Evolutionary conservation across 2,329 filamentous ascomycete genomes (phyloP), one percentile per base, ranked within the genome.

Genomic region (Colletotrichum coccodes): DNA sequence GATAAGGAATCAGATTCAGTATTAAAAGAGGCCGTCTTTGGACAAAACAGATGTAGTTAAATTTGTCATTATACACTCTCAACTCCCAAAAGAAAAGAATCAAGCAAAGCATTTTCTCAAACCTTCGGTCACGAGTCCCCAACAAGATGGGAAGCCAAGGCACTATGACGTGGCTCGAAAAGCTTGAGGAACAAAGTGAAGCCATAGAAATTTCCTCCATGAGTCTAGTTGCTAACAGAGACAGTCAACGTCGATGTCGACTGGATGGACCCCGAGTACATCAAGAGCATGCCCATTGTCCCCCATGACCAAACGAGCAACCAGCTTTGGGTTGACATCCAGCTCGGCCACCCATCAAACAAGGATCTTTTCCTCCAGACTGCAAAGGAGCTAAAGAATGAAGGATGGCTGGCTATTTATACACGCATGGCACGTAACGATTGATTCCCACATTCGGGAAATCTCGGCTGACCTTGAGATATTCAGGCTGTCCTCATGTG

Each of bases 291-390:
- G 74, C 79, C 79, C 12, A 79, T 85, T 67, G 77, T 77, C 4
- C 81, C 82, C 30, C 80, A 85, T 65, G 84, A 86, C 70, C 82
- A 84, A 75, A 86, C 84, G 4, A 84, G 82, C 75, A 86, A 86
- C 72, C 84, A 86, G 72, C 77, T 83, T 5, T 83, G 79, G 77
- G 84, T 85, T 32, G 82, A 86, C 61, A 79, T 81, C 32, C 81
- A 85, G 69, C 80, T 86, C 68, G 78, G 78, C 30, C 74, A 82
- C 60, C 77, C 77, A 21, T 81, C 80, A 62, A 86, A 86, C 72
- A 76, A 75, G 23, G 79, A 83, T 0, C 72, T 85, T 38, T 79
- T 86, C 44, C 72, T 73, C 5, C 74, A 83, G 59, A 79, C 80
- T 0, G 80, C 81, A 1, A 79, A 79, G 44, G 83, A 85, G 66